Evolutionary conservation across 805 yeast genomes (phyloP).

Genomic region (Scheffersomyces spartinae): DNA sequence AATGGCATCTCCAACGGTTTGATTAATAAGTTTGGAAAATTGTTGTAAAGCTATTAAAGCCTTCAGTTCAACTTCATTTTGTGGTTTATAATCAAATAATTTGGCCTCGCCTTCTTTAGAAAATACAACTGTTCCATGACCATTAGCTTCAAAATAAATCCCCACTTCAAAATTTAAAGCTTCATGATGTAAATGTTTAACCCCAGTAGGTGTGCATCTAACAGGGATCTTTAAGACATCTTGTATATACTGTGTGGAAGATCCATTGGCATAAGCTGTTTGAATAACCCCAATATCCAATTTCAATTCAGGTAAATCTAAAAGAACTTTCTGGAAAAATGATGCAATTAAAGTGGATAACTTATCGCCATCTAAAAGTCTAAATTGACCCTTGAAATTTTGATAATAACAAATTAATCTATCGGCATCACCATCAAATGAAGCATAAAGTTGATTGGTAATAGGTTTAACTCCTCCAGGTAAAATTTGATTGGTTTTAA

Average conservation of each 20-base stretch:
- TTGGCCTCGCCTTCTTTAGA: slow-evolving; percentile 35
- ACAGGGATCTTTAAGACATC: slow-evolving; percentile 62
- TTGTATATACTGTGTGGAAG: slow-evolving; percentile 64
- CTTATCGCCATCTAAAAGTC: slow-evolving; percentile 83
- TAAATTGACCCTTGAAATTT: slow-evolving; percentile 26
- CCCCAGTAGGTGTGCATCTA: slow-evolving; percentile 88
- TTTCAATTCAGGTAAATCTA: slow-evolving; percentile 34
- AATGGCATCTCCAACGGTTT: slow-evolving; percentile 97
- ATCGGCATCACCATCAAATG: slow-evolving; percentile 97
- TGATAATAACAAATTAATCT: slow-evolving; percentile 74
- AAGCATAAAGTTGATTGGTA: slow-evolving; percentile 49
- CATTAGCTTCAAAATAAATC: slow-evolving; percentile 94
- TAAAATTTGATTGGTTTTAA: slow-evolving; percentile 73
- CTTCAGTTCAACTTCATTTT: slow-evolving; percentile 31
- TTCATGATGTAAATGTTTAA: slow-evolving; percentile 90
- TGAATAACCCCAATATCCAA: slow-evolving; percentile 75
- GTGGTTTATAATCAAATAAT: slow-evolving; percentile 21
- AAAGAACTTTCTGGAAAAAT: slow-evolving; percentile 40
- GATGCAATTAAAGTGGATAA: slow-evolving; percentile 76
- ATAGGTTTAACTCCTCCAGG: slow-evolving; percentile 49
- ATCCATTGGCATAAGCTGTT: slow-evolving; percentile 96
- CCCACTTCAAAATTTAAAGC: slow-evolving; percentile 82
- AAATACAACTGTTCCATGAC: slow-evolving; percentile 95
- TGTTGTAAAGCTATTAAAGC: slow-evolving; percentile 45
- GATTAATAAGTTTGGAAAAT: slow-evolving; percentile 71